Base-by-base conservation (phyloP, 208 protist genomes). In the Hexamita inflata region DNA sequence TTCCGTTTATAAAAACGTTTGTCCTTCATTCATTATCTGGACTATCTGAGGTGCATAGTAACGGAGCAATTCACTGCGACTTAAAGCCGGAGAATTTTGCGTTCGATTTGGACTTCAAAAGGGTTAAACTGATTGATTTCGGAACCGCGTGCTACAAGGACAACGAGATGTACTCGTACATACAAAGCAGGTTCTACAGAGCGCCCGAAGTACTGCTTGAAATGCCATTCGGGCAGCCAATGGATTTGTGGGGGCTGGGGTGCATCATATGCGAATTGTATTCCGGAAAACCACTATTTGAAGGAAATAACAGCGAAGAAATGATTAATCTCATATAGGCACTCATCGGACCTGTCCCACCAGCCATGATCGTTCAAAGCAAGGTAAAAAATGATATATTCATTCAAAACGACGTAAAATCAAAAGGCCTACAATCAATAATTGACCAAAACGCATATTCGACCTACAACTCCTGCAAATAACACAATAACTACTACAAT, bases 321-420 rank as follows among this genome's bases (percentile, higher is more conserved):
- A 93, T 96, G 86, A 45, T 97, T 19, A 80, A 74, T 15, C 87
- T 88, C 77, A 94, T 97, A 59, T 86, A 81, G 24, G 89, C 88
- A 42, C 75, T 91, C 13, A 58, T 89, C 0, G 88, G 86, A 57
- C 29, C 81, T 15, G 88, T 88, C 4, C 85, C 86, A 13, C 49
- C 29, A n/a, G 58, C 58, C 34, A 60, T 95, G 58, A 77, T 94
- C 40, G 15, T 85, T 0, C 28, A 68, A 40, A 76, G 75, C 28
- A 75, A 78, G 9, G 59, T 84, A 73, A 85, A 41, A 58, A 87
- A 87, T 59, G 30, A 85, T 1, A 92, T 90, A 67, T 91, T 92
- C 53, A n/a, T n/a, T n/a, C n/a, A n/a, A n/a, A n/a, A n/a, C n/a
- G n/a, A n/a, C n/a, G n/a, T n/a, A n/a, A n/a, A n/a, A n/a, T n/a